Base-by-base conservation (phyloP, 371 early-diverging fungal species). In the Syncephalis fuscata region DNA sequence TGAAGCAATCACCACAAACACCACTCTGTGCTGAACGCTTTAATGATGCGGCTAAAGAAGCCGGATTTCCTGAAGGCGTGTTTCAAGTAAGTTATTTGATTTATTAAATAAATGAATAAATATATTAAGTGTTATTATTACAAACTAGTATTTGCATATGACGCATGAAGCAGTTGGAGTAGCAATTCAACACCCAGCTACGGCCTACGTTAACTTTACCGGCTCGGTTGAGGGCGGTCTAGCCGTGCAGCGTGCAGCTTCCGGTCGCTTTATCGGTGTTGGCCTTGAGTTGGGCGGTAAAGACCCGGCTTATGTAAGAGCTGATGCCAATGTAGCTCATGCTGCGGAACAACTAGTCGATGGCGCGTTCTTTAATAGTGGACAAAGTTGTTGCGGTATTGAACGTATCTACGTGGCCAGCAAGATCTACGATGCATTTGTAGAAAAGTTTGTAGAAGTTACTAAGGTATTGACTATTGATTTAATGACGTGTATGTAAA, bases 251-350 rank as follows among this genome's bases (percentile, higher is more conserved):
- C 61, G 70, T 38, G 65, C 79, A 8, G 77, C 76, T 27, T 65
- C 74, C 25, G 55, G 63, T 19, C 71, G 71, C 27, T 68, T 78
- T 44, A 78, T 81, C 49, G 76, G 82, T 77, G 73, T 76, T 16
- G 81, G 80, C 1, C 69, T 89, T 57, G 90, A 89, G 48, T 67
- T 89, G 4, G 90, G 90, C 15, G 90, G 90, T 11, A 87, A 86
- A 54, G 86, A 85, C 57, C 83, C 90, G 9, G 86, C 85, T 7
- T 85, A 85, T 56, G 86, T 90, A 3, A 68, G 82, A 10, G 60
- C 67, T 5, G 90, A 90, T 59, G 73, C 74, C 9, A 73, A 90
- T 55, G 41, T 85, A 36, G 68, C 67, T 44, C 73, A 71, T 49
- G 80, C 86, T 0, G 78, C 66, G 10, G 82, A 81, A 54, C 77